phyloP scores from a whole-genome alignment of 305 asterid species.

The Fraxinus greggii region DNA sequence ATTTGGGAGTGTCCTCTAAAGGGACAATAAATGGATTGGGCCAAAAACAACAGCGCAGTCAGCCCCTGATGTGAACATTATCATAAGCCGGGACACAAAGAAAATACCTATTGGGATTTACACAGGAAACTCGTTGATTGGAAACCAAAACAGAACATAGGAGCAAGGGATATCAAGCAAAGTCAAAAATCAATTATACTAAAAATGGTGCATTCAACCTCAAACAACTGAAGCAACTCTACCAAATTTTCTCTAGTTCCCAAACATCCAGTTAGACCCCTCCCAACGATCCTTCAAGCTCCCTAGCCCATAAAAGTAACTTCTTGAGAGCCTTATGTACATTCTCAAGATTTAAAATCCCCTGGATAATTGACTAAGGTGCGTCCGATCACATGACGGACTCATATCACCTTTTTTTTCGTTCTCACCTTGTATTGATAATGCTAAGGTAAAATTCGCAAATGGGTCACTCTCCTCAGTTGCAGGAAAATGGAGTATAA shows the following conservation, averaged over 20 bases:
- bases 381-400: not conserved
- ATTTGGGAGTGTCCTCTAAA: not conserved
- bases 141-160: no score
- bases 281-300: not conserved
- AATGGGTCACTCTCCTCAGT: not conserved
- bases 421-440: not conserved
- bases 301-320: not conserved
- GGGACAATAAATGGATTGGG: not conserved
- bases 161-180: no score
- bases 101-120: no score
- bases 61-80: no score
- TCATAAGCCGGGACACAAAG: no score
- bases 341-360: not conserved
- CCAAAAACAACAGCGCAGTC: not conserved
- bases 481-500: not conserved
- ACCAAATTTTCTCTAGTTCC: not conserved
- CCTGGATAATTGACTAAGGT: not conserved
- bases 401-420: not conserved
- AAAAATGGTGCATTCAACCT: not conserved
- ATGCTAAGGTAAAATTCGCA: not conserved
- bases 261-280: not conserved
- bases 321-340: not conserved
- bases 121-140: no score
- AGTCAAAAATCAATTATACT: no score
- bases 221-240: not conserved